Percentiles rank a stretch among this genome's conserved stretches.
phyloP scores from a whole-genome alignment of 2,329 filamentous ascomycete species.

The Lachnellula suecica region DNA sequence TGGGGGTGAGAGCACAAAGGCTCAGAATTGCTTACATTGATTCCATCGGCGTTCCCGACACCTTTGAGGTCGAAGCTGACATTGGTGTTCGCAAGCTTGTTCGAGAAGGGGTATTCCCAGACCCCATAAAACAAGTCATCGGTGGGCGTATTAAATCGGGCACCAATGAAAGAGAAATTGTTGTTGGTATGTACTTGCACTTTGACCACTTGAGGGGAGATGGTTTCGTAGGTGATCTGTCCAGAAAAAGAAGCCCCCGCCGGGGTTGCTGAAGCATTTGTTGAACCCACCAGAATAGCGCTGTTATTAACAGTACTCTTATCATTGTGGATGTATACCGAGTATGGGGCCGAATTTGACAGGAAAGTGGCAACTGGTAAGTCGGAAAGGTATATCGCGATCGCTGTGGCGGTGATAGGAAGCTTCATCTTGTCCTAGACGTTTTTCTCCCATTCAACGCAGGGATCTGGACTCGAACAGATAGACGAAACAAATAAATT shows the following conservation, averaged over 20 bases:
- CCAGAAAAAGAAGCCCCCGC: neutral
- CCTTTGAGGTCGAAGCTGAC: slow-evolving; percentile 19
- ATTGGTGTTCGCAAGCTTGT: slow-evolving; percentile 17
- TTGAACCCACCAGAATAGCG: slow-evolving; percentile 1
- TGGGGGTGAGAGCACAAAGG: too few species aligned
- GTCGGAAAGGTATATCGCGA: too few species aligned
- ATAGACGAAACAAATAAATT: neutral
- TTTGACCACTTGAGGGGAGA: slow-evolving; percentile 13
- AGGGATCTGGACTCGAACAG: neutral
- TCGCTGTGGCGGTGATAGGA: neutral
- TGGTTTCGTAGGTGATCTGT: slow-evolving; percentile 7
- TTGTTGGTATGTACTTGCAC: slow-evolving; percentile 14
- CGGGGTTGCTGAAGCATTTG: neutral
- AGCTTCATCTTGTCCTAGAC: neutral
- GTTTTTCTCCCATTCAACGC: neutral
- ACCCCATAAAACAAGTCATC: slow-evolving; percentile 16
- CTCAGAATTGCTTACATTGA: too few species aligned
- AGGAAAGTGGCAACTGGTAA: too few species aligned
- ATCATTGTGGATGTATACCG: neutral
- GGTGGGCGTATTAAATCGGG: slow-evolving; percentile 10
- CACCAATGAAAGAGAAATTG: slow-evolving; percentile 9
- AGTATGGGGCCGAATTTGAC: neutral
- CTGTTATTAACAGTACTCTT: neutral
- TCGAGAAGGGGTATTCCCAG: slow-evolving; percentile 18
- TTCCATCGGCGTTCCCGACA: slow-evolving; percentile 30